These are phyloP conservation scores for Corylus avellana DNA, from an alignment of 306 rosid genomes.

Conservation along the genomic window DNA sequence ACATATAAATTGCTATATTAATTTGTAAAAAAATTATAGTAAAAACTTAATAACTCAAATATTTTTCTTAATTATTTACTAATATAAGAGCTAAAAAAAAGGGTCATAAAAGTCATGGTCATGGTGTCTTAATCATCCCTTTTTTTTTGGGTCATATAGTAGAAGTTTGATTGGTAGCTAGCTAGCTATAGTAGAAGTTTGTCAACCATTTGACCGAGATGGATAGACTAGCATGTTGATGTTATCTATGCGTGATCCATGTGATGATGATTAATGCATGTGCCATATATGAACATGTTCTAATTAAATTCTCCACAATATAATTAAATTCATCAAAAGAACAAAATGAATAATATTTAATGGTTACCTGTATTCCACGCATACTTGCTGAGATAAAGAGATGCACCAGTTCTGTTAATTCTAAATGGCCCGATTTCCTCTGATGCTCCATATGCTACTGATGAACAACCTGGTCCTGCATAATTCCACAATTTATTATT, in stretches of 20 bases:
- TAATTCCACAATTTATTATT: not conserved
- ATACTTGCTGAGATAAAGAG: slow-evolving; percentile 63
- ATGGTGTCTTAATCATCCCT: not conserved
- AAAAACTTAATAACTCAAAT: too few species aligned
- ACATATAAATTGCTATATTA: too few species aligned
- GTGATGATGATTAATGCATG: not conserved
- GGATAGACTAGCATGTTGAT: not conserved
- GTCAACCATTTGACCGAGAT: not conserved
- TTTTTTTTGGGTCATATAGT: too few species aligned
- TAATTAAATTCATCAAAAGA: slow-evolving; percentile 2
- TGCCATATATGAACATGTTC: not conserved
- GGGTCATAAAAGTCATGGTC: not conserved
- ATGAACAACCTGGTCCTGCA: slow-evolving; percentile 91
- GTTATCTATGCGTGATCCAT: not conserved
- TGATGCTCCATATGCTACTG: slow-evolving; percentile 88
- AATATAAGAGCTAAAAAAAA: not conserved
- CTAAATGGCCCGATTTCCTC: slow-evolving; percentile 91
- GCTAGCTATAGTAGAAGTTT: not conserved
- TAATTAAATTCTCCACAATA: not conserved
- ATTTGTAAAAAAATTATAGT: too few species aligned
- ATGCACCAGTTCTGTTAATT: slow-evolving; percentile 58
- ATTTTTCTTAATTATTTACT: not conserved
- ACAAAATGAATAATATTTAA: not conserved
- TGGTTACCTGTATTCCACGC: slow-evolving; percentile 76
- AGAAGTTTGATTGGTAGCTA: too few species aligned